Conservation (phyloP, 1,284 basidiomycete species). For the Moesziomyces antarcticus region DNA sequence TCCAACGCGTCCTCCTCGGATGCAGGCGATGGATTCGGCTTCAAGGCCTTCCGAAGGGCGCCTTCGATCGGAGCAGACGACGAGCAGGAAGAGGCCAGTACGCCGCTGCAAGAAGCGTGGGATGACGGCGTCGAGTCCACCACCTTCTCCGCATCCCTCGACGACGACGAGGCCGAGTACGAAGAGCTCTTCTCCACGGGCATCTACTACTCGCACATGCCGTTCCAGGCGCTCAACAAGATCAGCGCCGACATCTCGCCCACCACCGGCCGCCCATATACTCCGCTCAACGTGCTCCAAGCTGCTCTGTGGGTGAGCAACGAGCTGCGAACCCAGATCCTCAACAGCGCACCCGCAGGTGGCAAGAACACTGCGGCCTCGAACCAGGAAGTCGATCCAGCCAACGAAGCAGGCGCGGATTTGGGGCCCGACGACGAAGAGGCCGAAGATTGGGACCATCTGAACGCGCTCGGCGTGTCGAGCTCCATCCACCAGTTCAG, state of each 20-base stretch:
- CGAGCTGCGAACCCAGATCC: conserved; percentile 53
- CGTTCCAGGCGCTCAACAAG: conserved; percentile 48
- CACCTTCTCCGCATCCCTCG: conserved; percentile 27
- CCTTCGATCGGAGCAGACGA: conserved; percentile 19
- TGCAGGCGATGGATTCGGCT: conserved; percentile 36
- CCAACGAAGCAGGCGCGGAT: conserved; percentile 9
- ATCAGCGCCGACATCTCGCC: conserved; percentile 48
- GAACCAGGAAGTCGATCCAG: conserved; percentile 20
- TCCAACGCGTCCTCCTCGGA: conserved; percentile 24
- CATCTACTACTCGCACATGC: conserved; percentile 91
- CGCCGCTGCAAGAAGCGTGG: conserved; percentile 40
- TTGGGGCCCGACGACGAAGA: conserved; percentile 4
- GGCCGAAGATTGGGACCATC: conserved; percentile 18
- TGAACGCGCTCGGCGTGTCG: conserved; percentile 49
- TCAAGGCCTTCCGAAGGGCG: conserved; percentile 37
- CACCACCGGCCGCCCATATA: conserved; percentile 37
- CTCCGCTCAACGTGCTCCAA: conserved; percentile 52
- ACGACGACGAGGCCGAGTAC: conserved; percentile 61
- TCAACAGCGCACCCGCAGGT: conserved; percentile 14
- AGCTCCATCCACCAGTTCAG: conserved; percentile 49
- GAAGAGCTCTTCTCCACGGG: conserved; percentile 78
- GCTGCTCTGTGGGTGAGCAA: conserved; percentile 57
- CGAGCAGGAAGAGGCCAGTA: conserved; percentile 27
- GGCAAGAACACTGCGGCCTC: conserved; percentile 1
- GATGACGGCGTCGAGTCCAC: conserved; percentile 32